Conservation (phyloP, 1,139 yeast species). For the Protomyces lactucae-debilis region DNA sequence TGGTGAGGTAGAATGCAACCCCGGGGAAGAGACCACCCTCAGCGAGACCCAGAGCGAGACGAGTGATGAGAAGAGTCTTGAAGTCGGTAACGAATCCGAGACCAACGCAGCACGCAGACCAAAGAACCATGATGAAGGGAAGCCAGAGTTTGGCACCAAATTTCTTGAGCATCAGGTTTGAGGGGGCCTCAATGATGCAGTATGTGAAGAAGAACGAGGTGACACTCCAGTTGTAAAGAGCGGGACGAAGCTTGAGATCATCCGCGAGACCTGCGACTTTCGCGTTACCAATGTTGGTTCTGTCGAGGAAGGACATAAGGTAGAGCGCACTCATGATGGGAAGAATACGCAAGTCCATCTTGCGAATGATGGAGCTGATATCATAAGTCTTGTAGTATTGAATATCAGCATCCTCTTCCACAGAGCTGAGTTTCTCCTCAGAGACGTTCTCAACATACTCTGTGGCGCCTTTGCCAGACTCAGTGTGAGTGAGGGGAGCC, state of each 20-base stretch:
- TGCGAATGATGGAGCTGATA: constrained; percentile 38
- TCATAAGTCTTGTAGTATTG: constrained; percentile 18
- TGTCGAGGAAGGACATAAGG: constrained; percentile 56
- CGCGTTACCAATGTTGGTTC: constrained; percentile 61
- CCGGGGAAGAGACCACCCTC: constrained; percentile 97
- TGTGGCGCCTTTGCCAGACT: background rate
- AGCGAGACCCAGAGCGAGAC: constrained; percentile 71
- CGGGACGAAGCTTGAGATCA: constrained; percentile 42
- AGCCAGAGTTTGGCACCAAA: constrained; percentile 54
- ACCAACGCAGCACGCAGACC: constrained; percentile 40
- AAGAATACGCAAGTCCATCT: constrained; percentile 51
- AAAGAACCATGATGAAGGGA: constrained; percentile 34
- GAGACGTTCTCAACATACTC: constrained; percentile 12
- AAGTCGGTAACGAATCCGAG: constrained; percentile 56
- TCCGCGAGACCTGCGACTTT: constrained; percentile 51
- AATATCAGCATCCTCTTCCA: background rate
- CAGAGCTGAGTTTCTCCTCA: constrained; percentile 2
- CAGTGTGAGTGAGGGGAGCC: background rate
- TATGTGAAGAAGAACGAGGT: constrained; percentile 72
- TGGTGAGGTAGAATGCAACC: constrained; percentile 71
- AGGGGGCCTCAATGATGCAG: constrained; percentile 59
- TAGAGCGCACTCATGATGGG: constrained; percentile 56
- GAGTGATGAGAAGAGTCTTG: constrained; percentile 56
- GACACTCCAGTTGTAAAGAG: constrained; percentile 45
- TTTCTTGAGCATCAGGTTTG: constrained; percentile 58